Conservation (phyloP, 371 early-diverging fungal species). For the Mucor piriformis region DNA sequence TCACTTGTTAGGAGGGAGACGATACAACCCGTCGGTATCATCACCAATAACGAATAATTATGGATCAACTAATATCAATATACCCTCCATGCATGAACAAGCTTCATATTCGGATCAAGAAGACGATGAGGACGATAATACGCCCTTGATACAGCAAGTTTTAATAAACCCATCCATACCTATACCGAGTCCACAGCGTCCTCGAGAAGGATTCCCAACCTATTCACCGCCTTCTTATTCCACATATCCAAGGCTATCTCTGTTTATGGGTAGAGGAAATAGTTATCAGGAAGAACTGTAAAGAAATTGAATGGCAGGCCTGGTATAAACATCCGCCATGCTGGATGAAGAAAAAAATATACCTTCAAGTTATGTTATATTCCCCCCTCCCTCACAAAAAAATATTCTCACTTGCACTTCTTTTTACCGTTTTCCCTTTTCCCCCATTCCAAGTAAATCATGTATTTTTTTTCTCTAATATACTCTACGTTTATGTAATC, state of each 20-base stretch:
- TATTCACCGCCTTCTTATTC: conserved; percentile 28
- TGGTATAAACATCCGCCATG: background rate
- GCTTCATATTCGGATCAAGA: background rate
- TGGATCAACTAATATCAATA: conserved; percentile 2
- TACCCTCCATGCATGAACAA: background rate
- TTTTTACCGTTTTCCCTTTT: too few species aligned
- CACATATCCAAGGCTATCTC: conserved; percentile 11
- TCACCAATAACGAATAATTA: background rate
- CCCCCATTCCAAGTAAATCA: too few species aligned
- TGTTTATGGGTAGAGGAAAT: conserved; percentile 7
- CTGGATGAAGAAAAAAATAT: too few species aligned
- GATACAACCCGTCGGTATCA: background rate
- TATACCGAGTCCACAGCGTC: background rate
- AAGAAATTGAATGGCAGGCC: background rate
- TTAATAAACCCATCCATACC: conserved; percentile 16
- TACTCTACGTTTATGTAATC: too few species aligned
- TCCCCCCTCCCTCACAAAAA: too few species aligned
- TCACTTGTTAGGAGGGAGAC: conserved; percentile 8
- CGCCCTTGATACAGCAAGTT: conserved; percentile 23
- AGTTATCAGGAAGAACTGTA: conserved; percentile 4
- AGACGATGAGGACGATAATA: conserved; percentile 21
- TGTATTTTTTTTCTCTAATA: too few species aligned
- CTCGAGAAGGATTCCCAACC: background rate
- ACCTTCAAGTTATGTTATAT: too few species aligned
- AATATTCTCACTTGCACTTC: too few species aligned